These are phyloP conservation scores for Aspergillus saccharolyticus DNA, from an alignment of 495 filamentous ascomycete genomes.

Conservation along the genomic window DNA sequence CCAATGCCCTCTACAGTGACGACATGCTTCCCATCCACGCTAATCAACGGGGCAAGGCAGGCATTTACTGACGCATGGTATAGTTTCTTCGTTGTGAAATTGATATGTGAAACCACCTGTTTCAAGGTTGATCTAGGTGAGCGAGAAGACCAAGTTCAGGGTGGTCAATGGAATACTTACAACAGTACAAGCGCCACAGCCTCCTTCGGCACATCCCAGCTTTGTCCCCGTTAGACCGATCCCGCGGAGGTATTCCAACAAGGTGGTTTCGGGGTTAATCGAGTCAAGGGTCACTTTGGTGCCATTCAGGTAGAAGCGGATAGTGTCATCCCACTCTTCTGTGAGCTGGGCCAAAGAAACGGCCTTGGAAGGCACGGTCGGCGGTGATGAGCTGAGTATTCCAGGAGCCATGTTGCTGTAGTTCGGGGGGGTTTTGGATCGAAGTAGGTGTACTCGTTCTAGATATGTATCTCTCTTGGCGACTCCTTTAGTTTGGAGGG, in stretches of 20 bases:
- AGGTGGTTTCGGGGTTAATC: slow-evolving; percentile 83
- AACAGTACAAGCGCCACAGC: slow-evolving; percentile 95
- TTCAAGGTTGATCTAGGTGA: not conserved
- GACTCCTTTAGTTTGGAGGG: not conserved
- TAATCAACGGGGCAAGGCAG: slow-evolving; percentile 86
- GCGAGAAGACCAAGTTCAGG: not conserved
- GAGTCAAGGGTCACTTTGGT: slow-evolving; percentile 82
- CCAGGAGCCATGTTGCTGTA: slow-evolving; percentile 57
- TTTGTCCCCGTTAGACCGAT: slow-evolving; percentile 78
- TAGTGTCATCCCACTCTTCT: slow-evolving; percentile 58
- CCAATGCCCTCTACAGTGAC: slow-evolving; percentile 98
- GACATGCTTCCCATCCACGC: slow-evolving; percentile 96
- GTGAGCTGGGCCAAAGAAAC: slow-evolving; percentile 52
- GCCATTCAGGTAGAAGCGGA: slow-evolving; percentile 92
- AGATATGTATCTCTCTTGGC: not conserved
- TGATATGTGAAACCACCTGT: slow-evolving; percentile 81
- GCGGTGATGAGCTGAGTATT: slow-evolving; percentile 36
- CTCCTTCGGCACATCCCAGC: slow-evolving; percentile 86
- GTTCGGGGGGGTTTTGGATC: not conserved
- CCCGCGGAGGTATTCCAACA: slow-evolving; percentile 86
- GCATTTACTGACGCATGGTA: slow-evolving; percentile 94
- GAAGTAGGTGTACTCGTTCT: no score
- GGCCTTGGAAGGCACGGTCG: slow-evolving; percentile 42
- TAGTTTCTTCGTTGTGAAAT: slow-evolving; percentile 80
- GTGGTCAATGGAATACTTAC: slow-evolving; percentile 33